Percentiles rank a stretch among this genome's conserved stretches.
These are phyloP conservation scores for Curvularia verruculosa DNA, from an alignment of 2,329 filamentous ascomycete species.

Conservation along the genomic window DNA sequence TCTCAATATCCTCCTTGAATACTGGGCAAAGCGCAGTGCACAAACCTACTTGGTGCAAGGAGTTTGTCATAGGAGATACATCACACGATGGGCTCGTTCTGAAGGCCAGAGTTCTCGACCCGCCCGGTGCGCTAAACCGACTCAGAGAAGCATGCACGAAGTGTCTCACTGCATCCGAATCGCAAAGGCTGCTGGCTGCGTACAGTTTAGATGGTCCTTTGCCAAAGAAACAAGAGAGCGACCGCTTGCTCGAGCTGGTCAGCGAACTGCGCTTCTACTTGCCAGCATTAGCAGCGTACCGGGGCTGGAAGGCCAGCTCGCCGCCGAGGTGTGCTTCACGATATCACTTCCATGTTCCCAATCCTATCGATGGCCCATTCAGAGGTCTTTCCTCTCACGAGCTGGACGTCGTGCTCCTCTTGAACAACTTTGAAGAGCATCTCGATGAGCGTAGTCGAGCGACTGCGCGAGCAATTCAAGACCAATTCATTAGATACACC, in stretches of 20 bases:
- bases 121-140: conserved; percentile 19
- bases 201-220: conserved; percentile 48
- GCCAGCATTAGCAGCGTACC: conserved; percentile 48
- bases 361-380: conserved; percentile 34
- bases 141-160: conserved; percentile 23
- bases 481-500: conserved; percentile 32
- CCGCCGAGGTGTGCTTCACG: conserved; percentile 15
- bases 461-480: conserved; percentile 27
- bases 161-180: conserved; percentile 29
- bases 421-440: conserved; percentile 34
- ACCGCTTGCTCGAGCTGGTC: conserved; percentile 41
- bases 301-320: conserved; percentile 30
- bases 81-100: conserved; percentile 50
- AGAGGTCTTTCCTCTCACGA: conserved; percentile 36
- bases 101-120: conserved; percentile 42
- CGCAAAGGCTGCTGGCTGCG: conserved; percentile 26
- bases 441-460: conserved; percentile 18
- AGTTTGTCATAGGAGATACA: conserved; percentile 56
- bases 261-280: conserved; percentile 57
- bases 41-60: conserved; percentile 54
- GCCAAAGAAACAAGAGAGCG: conserved; percentile 30
- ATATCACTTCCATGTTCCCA: conserved; percentile 41
- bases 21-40: conserved; percentile 30
- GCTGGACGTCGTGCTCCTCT: conserved; percentile 39
- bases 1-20: conserved; percentile 24